Conservation (phyloP, 1,284 basidiomycete genomes). For the Malassezia slooffiae region DNA sequence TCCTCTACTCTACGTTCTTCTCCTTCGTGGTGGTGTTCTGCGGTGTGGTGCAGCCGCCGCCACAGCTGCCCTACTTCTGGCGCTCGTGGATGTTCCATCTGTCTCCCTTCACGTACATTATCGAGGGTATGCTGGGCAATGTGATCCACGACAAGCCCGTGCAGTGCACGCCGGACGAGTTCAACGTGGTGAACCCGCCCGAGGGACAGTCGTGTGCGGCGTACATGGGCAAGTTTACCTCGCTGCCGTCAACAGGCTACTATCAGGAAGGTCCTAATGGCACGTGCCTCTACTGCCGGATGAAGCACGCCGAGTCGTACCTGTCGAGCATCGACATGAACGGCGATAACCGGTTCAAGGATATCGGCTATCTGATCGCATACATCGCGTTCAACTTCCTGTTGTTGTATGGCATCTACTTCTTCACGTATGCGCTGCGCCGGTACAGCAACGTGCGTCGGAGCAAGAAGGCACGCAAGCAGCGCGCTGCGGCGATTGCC, state of each 20-base stretch:
- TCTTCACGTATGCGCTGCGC: too few species aligned
- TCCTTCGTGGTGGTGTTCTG: constrained; percentile 58
- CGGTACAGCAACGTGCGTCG: too few species aligned
- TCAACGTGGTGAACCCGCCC: constrained; percentile 46
- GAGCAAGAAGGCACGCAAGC: too few species aligned
- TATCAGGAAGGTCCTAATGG: constrained; percentile 18
- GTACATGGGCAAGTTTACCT: constrained; percentile 47
- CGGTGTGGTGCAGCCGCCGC: constrained; percentile 47
- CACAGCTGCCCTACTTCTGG: constrained; percentile 28
- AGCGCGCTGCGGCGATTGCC: too few species aligned
- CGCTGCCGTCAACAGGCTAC: constrained; percentile 12
- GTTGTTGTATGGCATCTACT: constrained; percentile 27
- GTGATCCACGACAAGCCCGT: constrained; percentile 46
- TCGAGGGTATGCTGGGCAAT: constrained; percentile 48
- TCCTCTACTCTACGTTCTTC: constrained; percentile 58
- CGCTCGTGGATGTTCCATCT: constrained; percentile 50
- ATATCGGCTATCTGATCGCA: constrained; percentile 52
- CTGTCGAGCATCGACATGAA: constrained; percentile 34
- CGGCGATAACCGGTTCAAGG: constrained; percentile 20
- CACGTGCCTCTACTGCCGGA: constrained; percentile 50
- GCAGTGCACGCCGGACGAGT: constrained; percentile 48
- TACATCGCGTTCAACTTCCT: constrained; percentile 58
- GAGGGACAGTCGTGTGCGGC: constrained; percentile 48
- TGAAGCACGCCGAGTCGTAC: constrained; percentile 55
- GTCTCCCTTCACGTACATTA: constrained; percentile 59